Percentiles rank a stretch among this genome's conserved stretches.
These are phyloP conservation scores for Phytophthora ohioensis DNA, from an alignment of 352 stramenopile genomes.

Conservation along the genomic window DNA sequence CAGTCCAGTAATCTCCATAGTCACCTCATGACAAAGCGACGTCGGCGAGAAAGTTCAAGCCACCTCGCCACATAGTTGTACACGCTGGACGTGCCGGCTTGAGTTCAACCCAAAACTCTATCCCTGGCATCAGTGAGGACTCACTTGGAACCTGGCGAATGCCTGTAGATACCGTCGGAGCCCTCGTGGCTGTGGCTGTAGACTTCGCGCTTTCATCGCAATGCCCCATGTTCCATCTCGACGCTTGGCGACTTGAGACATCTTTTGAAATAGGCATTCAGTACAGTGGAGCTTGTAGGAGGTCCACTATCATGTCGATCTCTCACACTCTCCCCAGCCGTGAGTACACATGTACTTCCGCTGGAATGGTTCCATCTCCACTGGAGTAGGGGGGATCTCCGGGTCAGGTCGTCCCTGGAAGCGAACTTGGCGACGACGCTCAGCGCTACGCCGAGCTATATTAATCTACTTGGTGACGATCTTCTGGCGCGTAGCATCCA, in stretches of 20 bases:
- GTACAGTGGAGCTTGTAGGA: background rate
- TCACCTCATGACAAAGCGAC: too few species aligned
- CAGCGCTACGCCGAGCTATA: background rate
- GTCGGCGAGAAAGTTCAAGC: too few species aligned
- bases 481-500: too few species aligned
- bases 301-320: background rate
- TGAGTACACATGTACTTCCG: too few species aligned
- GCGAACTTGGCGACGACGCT: constrained; percentile 4
- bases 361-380: background rate
- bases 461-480: constrained; percentile 6
- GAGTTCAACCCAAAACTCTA: constrained; percentile 6
- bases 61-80: background rate
- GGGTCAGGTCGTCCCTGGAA: background rate
- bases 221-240: constrained; percentile 9
- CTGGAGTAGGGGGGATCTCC: constrained; percentile 4
- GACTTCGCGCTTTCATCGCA: constrained; percentile 2
- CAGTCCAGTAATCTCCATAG: too few species aligned
- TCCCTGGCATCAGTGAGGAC: constrained; percentile 12
- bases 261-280: constrained; percentile 17
- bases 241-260: background rate
- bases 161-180: constrained; percentile 12
- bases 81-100: constrained; percentile 8
- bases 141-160: constrained; percentile 26
- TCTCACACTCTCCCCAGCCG: too few species aligned
- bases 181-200: constrained; percentile 14